These are phyloP conservation scores for Magnaporthiopsis rhizophila DNA, from an alignment of 2,329 filamentous ascomycete species.

Conservation along the genomic window DNA sequence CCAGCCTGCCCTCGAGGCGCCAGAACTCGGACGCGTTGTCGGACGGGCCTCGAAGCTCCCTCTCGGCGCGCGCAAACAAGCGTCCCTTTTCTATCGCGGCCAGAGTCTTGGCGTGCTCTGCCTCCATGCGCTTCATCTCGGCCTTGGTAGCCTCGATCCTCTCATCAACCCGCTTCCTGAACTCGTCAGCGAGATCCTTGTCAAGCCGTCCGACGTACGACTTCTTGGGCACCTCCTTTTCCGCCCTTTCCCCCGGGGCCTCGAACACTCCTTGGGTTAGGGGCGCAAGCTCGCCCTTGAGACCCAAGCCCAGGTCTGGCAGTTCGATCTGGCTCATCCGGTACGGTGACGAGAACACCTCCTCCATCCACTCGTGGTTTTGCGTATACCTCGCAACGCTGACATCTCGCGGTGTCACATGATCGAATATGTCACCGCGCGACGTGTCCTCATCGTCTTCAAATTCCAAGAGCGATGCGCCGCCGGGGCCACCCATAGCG, in stretches of 20 bases:
- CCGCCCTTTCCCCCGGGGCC: constrained; percentile 42
- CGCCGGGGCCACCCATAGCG: constrained; percentile 11
- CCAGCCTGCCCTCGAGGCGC: constrained; percentile 51
- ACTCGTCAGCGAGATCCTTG: constrained; percentile 71
- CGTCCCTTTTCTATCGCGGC: constrained; percentile 65
- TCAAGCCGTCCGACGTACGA: constrained; percentile 62
- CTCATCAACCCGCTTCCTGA: constrained; percentile 67
- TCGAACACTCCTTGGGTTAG: constrained; percentile 84
- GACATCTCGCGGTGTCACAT: constrained; percentile 81
- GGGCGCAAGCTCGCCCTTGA: constrained; percentile 71
- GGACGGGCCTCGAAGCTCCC: constrained; percentile 54
- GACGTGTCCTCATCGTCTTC: constrained; percentile 89
- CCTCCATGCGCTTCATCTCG: constrained; percentile 80
- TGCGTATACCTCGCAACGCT: constrained; percentile 82
- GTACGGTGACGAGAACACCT: constrained; percentile 87
- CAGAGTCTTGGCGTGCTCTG: constrained; percentile 67
- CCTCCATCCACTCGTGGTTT: constrained; percentile 99
- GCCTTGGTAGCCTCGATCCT: constrained; percentile 65
- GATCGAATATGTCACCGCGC: constrained; percentile 81
- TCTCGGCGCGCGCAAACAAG: constrained; percentile 64
- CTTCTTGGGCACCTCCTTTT: constrained; percentile 40
- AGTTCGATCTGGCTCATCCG: constrained; percentile 77
- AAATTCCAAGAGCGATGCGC: constrained; percentile 25
- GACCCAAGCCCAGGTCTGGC: constrained; percentile 77
- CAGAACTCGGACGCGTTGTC: constrained; percentile 48